These are phyloP conservation scores for Cytidiella melzeri DNA, from an alignment of 768 basidiomycete species.

Conservation along the genomic window DNA sequence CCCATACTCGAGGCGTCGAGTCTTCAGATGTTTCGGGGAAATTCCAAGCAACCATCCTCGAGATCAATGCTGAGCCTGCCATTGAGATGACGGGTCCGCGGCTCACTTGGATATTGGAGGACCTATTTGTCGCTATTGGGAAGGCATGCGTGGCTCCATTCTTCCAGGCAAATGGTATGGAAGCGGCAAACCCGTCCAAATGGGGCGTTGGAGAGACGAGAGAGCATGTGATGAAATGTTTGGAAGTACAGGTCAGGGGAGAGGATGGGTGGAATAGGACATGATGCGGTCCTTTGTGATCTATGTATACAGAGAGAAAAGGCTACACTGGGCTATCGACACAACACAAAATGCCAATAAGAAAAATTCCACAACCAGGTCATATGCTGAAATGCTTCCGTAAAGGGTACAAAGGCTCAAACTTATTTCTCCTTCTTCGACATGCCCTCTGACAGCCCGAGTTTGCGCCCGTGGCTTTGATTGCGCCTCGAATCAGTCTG, in stretches of 20 bases:
- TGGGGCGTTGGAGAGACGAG: constrained; percentile 51
- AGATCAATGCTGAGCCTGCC: constrained; percentile 94
- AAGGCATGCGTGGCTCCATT: constrained; percentile 69
- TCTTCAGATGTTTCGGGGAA: constrained; percentile 9
- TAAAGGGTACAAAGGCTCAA: neutral
- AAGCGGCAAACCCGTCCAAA: constrained; percentile 26
- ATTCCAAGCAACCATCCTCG: constrained; percentile 70
- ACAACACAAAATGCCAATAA: too few species aligned
- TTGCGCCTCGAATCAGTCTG: too few species aligned
- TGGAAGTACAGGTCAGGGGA: constrained; percentile 48
- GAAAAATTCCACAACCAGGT: too few species aligned
- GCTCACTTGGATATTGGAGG: constrained; percentile 73
- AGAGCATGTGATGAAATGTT: constrained; percentile 58
- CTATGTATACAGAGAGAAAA: neutral
- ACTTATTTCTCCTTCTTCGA: neutral
- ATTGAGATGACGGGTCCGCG: constrained; percentile 89
- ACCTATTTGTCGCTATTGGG: constrained; percentile 70
- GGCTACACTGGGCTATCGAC: neutral
- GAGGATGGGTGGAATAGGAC: constrained; percentile 16
- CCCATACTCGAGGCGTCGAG: constrained; percentile 27
- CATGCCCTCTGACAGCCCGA: neutral
- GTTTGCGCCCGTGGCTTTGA: neutral
- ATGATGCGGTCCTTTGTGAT: neutral
- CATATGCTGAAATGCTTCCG: neutral
- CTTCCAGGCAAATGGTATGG: constrained; percentile 23